phyloP scores from a whole-genome alignment of 192 early-diverging fungal species.

The Rhizophagus clarus region DNA sequence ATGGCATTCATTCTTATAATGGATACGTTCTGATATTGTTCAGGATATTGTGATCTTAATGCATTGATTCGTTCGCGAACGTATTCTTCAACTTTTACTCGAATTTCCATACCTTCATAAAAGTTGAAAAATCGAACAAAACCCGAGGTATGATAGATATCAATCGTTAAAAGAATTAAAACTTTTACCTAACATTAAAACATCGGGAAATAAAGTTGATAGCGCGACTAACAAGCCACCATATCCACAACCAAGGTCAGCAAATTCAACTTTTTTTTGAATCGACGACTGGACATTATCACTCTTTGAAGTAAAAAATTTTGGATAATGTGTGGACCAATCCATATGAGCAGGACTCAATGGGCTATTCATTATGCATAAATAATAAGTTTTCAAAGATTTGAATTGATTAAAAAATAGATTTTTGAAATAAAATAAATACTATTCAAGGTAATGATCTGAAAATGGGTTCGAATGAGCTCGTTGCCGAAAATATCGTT shows the following conservation, averaged over 20 bases:
- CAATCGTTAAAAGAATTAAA: background rate
- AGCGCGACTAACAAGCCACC: constrained; percentile 89
- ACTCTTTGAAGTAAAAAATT: constrained; percentile 51
- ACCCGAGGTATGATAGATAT: background rate
- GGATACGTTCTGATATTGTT: constrained; percentile 93
- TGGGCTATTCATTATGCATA: constrained; percentile 53
- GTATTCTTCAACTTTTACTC: constrained; percentile 92
- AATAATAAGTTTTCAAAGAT: background rate
- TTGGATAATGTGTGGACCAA: constrained; percentile 89
- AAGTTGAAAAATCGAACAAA: background rate
- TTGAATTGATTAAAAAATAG: background rate
- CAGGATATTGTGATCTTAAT: constrained; percentile 69
- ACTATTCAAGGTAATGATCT: constrained; percentile 93
- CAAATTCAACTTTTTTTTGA: constrained; percentile 83
- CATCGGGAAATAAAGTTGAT: constrained; percentile 89
- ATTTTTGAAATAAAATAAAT: constrained; percentile 35
- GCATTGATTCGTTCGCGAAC: constrained; percentile 89
- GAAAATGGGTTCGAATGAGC: constrained; percentile 98
- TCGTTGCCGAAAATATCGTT: constrained; percentile 83
- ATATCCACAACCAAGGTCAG: constrained; percentile 98
- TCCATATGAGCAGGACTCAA: constrained; percentile 78
- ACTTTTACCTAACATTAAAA: constrained; percentile 78
- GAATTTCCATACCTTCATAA: constrained; percentile 90
- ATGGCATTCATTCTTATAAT: constrained; percentile 98
- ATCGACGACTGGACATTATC: constrained; percentile 33